These are phyloP conservation scores for Tricholoma bakamatsutake DNA, from an alignment of 768 basidiomycete genomes.

Conservation along the genomic window DNA sequence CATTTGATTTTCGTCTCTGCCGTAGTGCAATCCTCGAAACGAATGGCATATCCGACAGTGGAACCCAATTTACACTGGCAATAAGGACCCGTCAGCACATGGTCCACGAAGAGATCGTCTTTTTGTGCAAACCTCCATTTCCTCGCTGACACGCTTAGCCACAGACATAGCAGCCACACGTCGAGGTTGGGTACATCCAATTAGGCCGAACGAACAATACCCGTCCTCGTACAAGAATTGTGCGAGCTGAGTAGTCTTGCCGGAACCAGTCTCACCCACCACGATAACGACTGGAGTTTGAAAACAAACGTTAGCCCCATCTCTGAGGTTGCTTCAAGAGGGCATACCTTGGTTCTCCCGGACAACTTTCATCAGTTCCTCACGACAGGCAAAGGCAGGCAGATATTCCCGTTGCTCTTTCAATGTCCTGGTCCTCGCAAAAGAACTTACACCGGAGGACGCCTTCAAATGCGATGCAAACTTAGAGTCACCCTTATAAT, in stretches of 20 bases:
- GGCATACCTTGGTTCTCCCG: constrained; percentile 89
- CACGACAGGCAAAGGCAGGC: constrained; percentile 95
- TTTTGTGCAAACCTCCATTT: constrained; percentile 79
- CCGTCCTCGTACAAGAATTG: constrained; percentile 98
- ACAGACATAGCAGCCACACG: constrained; percentile 99
- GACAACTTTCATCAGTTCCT: constrained; percentile 82
- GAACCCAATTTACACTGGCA: constrained; percentile 79
- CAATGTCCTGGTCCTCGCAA: constrained; percentile 75
- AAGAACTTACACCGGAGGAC: constrained; percentile 70
- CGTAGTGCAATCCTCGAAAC: constrained; percentile 97
- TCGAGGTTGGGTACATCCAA: constrained; percentile 97
- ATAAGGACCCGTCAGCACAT: not conserved
- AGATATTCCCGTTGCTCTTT: constrained; percentile 96
- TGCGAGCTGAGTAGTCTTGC: constrained; percentile 94
- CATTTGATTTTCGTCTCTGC: constrained; percentile 96
- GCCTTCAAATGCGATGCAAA: constrained; percentile 93
- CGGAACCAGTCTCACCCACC: constrained; percentile 99
- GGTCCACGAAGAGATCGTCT: not conserved
- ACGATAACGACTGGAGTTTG: constrained; percentile 72
- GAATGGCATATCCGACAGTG: constrained; percentile 94
- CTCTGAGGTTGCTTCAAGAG: not conserved
- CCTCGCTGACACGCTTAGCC: constrained; percentile 99
- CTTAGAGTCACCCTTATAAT: constrained; percentile 92
- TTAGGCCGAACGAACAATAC: constrained; percentile 81
- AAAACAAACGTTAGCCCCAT: constrained; percentile 2